Evolutionary conservation across 345 rosid species (phyloP).

Genomic region (Odontarrhena argentea): DNA sequence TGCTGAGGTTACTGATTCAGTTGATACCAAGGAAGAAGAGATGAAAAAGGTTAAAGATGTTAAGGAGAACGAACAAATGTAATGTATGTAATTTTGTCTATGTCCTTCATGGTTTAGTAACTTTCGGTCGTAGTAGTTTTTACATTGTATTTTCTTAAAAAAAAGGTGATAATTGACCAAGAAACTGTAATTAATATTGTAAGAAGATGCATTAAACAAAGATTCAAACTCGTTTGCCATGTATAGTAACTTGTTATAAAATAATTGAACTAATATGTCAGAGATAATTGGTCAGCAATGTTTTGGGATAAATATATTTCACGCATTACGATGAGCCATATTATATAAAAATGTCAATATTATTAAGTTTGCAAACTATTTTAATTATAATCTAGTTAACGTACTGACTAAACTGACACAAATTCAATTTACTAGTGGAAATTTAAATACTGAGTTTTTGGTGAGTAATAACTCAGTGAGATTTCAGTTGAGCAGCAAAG

Average conservation of each 20-base stretch:
- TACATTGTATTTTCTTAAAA: too few relatives aligned
- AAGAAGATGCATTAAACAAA: constrained; percentile 3
- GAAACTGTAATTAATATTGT: too few relatives aligned
- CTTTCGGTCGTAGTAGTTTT: too few relatives aligned
- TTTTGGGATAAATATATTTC: not conserved
- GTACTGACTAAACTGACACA: not conserved
- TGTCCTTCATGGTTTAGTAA: too few relatives aligned
- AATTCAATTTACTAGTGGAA: constrained; percentile 4
- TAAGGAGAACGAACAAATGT: constrained; percentile 16
- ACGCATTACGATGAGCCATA: constrained; percentile 4
- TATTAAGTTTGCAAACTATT: not conserved
- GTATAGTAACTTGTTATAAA: constrained; percentile 13
- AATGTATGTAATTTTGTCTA: too few relatives aligned
- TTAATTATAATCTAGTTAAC: not conserved
- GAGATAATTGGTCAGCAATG: constrained; percentile 18
- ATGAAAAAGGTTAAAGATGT: constrained; percentile 41
- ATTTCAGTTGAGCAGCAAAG: too few relatives aligned
- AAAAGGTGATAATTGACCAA: too few relatives aligned
- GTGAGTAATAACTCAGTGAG: too few relatives aligned
- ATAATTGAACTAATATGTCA: constrained; percentile 1
- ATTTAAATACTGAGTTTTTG: not conserved
- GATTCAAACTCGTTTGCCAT: constrained; percentile 20
- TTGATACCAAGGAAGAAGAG: constrained; percentile 58
- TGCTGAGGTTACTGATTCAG: constrained; percentile 50
- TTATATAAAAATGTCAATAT: not conserved